Conservation (phyloP, 768 basidiomycete genomes). For the Auriscalpium vulgare region DNA sequence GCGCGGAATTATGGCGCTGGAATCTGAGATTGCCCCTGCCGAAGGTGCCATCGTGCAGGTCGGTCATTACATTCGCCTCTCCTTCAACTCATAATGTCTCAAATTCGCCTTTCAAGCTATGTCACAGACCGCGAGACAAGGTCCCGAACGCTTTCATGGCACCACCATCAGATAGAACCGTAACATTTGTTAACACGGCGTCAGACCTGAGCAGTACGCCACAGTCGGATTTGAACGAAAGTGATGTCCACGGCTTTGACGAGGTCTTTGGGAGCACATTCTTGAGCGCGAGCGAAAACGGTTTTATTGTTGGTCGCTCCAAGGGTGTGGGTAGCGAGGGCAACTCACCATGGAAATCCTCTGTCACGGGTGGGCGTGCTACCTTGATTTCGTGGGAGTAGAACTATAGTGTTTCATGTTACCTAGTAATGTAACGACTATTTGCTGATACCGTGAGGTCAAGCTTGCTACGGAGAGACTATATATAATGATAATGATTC, state of each 20-base stretch:
- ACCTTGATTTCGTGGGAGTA: slow-evolving; percentile 18
- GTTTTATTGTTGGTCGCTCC: slow-evolving; percentile 32
- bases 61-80: background rate
- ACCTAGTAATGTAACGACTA: too few relatives aligned
- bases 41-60: slow-evolving; percentile 46
- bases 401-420: too few relatives aligned
- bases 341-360: slow-evolving; percentile 34
- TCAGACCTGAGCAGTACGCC: background rate
- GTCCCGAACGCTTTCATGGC: slow-evolving; percentile 1
- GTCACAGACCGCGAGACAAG: background rate
- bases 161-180: background rate
- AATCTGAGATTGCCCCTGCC: slow-evolving; percentile 41
- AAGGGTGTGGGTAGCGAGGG: background rate
- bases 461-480: too few relatives aligned
- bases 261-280: slow-evolving; percentile 27
- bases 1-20: slow-evolving; percentile 57
- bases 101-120: background rate
- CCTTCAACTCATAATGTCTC: background rate
- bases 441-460: too few relatives aligned
- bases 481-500: too few relatives aligned
- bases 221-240: background rate
- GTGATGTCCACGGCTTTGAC: slow-evolving; percentile 2
- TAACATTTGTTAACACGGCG: too few relatives aligned
- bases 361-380: slow-evolving; percentile 28
- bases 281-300: slow-evolving; percentile 47